These are phyloP conservation scores for Perkinsela sp. DNA, from an alignment of 208 protist genomes.

Conservation along the genomic window DNA sequence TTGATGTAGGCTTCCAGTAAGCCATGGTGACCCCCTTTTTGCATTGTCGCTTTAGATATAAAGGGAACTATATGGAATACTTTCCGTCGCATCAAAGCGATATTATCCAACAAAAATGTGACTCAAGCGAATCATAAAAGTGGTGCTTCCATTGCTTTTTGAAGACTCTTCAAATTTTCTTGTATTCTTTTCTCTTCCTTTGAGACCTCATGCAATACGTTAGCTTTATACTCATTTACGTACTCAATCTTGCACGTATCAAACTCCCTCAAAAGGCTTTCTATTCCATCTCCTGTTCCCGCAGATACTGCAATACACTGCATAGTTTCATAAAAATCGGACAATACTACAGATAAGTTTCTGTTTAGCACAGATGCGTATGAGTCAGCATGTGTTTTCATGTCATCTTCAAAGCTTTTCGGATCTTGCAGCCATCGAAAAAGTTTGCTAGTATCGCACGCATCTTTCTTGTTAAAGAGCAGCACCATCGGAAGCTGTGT, in stretches of 20 bases:
- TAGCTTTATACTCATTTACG: constrained; percentile 10
- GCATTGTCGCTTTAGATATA: no score
- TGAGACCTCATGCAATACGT: constrained; percentile 2
- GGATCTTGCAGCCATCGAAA: constrained; percentile 78
- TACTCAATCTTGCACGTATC: constrained; percentile 34
- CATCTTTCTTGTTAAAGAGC: constrained; percentile 92
- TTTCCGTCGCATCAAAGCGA: no score
- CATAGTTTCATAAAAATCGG: constrained; percentile 83
- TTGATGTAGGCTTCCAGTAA: neutral
- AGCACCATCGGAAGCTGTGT: constrained; percentile 84
- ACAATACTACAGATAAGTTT: constrained; percentile 81
- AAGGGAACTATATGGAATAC: no score
- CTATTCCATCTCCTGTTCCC: constrained; percentile 56
- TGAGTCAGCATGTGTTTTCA: constrained; percentile 15
- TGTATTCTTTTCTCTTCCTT: neutral
- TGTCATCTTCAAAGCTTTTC: constrained; percentile 48
- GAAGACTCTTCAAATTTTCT: neutral
- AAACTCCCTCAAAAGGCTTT: constrained; percentile 46
- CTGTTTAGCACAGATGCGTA: constrained; percentile 66
- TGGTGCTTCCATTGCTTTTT: no score
- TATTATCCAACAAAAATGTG: no score
- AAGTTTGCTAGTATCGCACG: constrained; percentile 41
- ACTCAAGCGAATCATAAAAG: no score
- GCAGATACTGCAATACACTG: constrained; percentile 68
- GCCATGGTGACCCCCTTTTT: neutral